Percentiles rank a stretch among this genome's conserved stretches.
Conservation (phyloP, 1,284 basidiomycete species). For the Leccinum pachyderme region DNA sequence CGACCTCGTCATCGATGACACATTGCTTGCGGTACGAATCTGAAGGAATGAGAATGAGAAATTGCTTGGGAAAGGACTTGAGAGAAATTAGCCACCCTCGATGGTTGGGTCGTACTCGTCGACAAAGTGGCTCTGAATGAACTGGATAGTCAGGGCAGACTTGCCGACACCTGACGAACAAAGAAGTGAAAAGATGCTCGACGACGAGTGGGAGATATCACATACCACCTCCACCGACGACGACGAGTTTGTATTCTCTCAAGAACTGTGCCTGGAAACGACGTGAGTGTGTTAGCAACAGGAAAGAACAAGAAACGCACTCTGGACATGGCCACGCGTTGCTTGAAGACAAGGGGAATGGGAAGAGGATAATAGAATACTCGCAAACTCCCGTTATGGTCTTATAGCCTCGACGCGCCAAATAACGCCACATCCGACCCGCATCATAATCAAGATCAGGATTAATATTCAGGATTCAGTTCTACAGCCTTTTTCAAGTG, state of each 20-base stretch:
- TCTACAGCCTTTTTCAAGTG: neutral
- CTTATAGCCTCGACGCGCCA: slow-evolving; percentile 17
- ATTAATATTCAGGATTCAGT: neutral
- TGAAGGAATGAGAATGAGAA: slow-evolving; percentile 30
- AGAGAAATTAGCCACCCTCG: slow-evolving; percentile 57
- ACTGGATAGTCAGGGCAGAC: slow-evolving; percentile 96
- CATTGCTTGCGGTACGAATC: slow-evolving; percentile 97
- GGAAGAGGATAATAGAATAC: slow-evolving; percentile 5
- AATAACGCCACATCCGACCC: slow-evolving; percentile 26
- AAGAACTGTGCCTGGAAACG: slow-evolving; percentile 79
- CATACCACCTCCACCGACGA: slow-evolving; percentile 95
- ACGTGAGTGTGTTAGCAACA: slow-evolving; percentile 1
- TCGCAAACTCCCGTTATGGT: slow-evolving; percentile 14
- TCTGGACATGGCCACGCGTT: slow-evolving; percentile 30
- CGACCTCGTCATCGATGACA: slow-evolving; percentile 97
- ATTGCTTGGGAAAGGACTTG: neutral
- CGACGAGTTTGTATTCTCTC: slow-evolving; percentile 95
- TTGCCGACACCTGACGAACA: slow-evolving; percentile 84
- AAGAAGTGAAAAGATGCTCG: neutral
- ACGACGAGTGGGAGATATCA: slow-evolving; percentile 12
- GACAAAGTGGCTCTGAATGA: slow-evolving; percentile 96
- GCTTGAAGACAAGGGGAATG: neutral
- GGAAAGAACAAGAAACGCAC: slow-evolving; percentile 4
- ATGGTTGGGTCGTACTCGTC: slow-evolving; percentile 99
- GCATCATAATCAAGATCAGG: slow-evolving; percentile 2